Conservation (phyloP, 176 grass and related monocot species). For the Oryza meyeriana region DNA sequence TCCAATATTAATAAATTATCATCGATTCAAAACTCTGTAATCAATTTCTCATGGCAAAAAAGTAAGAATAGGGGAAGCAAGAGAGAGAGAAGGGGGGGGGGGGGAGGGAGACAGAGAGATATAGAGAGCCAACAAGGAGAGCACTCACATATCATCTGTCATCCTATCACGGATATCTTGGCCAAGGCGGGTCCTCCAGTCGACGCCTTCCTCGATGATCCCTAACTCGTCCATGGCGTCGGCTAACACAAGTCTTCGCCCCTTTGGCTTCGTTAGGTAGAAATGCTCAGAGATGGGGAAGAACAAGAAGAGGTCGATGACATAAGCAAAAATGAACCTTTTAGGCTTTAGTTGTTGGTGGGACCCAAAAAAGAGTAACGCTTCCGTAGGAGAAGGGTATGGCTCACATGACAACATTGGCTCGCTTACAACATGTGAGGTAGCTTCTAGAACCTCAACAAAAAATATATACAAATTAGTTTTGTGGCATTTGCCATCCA, state of each 20-base stretch:
- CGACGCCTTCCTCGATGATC: not conserved
- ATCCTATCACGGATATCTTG: not conserved
- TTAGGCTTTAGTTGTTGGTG: not conserved
- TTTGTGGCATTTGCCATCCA: not conserved
- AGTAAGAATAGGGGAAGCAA: not conserved
- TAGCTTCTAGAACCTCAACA: not conserved
- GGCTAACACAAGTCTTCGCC: not conserved
- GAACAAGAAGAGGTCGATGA: not conserved
- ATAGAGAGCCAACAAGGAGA: not conserved
- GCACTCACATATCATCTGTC: not conserved
- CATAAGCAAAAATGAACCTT: not conserved
- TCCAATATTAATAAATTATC: not conserved
- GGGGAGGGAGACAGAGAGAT: not conserved
- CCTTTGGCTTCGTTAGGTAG: not conserved
- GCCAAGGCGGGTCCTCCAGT: not conserved
- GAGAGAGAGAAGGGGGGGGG: not conserved
- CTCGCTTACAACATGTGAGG: not conserved
- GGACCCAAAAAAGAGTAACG: not conserved
- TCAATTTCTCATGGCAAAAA: not conserved
- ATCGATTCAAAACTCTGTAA: not conserved
- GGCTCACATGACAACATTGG: not conserved
- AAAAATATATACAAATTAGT: not conserved
- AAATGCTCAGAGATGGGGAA: not conserved
- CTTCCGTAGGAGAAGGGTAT: not conserved
- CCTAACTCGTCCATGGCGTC: not conserved